Evolutionary conservation across 768 basidiomycete genomes (phyloP).

Genomic region (Dictyophora rubrovolvata): DNA sequence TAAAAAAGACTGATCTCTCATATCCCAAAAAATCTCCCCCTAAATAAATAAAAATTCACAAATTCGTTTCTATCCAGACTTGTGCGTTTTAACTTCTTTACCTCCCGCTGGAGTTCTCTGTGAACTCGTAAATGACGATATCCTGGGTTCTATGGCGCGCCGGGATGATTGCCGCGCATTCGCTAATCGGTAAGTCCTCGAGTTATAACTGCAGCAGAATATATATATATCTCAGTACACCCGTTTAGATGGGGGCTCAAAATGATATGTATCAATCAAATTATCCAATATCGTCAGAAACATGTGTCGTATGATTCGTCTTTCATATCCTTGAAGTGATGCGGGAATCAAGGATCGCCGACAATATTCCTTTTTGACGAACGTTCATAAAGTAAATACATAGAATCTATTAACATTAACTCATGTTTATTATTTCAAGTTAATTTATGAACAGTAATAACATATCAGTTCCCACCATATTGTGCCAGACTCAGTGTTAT

Average conservation of each 20-base stretch:
- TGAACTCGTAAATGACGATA: constrained; percentile 90
- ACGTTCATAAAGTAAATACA: constrained; percentile 28
- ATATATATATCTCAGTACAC: background rate
- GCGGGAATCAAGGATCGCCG: too few species aligned
- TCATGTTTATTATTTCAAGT: too few species aligned
- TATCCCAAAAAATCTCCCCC: background rate
- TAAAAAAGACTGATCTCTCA: constrained; percentile 17
- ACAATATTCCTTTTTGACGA: background rate
- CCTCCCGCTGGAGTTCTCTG: constrained; percentile 77
- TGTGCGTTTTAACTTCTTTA: constrained; percentile 67
- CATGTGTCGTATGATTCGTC: background rate
- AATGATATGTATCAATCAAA: constrained; percentile 83
- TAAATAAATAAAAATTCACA: too few species aligned
- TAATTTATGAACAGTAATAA: too few species aligned
- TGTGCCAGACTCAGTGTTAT: too few species aligned
- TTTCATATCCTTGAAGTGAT: background rate
- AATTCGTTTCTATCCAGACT: constrained; percentile 36
- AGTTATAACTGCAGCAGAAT: background rate
- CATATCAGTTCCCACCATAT: too few species aligned
- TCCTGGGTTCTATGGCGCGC: constrained; percentile 84
- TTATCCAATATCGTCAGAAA: constrained; percentile 24
- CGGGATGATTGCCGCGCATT: constrained; percentile 89
- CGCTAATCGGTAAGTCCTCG: constrained; percentile 43
- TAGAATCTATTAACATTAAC: constrained; percentile 14
- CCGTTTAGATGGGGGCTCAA: constrained; percentile 59